phyloP scores from a whole-genome alignment of 352 stramenopile species.

The Globisporangium cylindrosporum region DNA sequence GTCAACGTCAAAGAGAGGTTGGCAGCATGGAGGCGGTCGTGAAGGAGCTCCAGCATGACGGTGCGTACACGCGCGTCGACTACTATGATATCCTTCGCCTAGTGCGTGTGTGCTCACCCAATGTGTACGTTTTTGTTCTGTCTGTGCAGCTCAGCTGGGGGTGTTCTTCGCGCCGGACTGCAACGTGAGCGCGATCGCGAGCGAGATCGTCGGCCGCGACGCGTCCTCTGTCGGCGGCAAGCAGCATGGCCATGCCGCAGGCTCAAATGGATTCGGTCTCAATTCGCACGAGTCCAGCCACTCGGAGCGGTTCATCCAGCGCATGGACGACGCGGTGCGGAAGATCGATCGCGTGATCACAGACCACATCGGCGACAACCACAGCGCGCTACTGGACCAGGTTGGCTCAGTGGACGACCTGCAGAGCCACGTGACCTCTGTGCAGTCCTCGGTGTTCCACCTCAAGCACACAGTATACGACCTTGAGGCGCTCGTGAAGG shows the following conservation, averaged over 20 bases:
- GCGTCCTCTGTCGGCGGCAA: constrained; percentile 32
- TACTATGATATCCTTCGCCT: background rate
- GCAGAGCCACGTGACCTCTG: constrained; percentile 48
- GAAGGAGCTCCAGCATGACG: constrained; percentile 70
- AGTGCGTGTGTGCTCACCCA: background rate
- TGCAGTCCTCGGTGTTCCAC: constrained; percentile 61
- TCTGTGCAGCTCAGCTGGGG: constrained; percentile 52
- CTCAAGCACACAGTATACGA: constrained; percentile 62
- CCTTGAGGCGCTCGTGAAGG: constrained; percentile 49
- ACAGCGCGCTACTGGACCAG: constrained; percentile 62
- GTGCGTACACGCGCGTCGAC: constrained; percentile 20
- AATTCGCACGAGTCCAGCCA: constrained; percentile 34
- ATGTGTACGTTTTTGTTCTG: background rate
- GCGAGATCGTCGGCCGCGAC: constrained; percentile 67
- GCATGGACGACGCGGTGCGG: constrained; percentile 57
- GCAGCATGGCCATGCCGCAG: constrained; percentile 18
- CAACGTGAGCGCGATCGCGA: constrained; percentile 77
- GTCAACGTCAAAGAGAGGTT: background rate
- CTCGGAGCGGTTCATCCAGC: constrained; percentile 75
- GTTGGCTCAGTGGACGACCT: constrained; percentile 80
- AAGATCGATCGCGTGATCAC: constrained; percentile 79
- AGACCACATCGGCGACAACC: constrained; percentile 74
- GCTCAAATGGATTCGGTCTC: constrained; percentile 15
- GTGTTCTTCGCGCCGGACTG: constrained; percentile 74
- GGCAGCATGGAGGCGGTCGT: constrained; percentile 41